phyloP scores from a whole-genome alignment of 139 green algal species.

The Diplosphaera chodatii region DNA sequence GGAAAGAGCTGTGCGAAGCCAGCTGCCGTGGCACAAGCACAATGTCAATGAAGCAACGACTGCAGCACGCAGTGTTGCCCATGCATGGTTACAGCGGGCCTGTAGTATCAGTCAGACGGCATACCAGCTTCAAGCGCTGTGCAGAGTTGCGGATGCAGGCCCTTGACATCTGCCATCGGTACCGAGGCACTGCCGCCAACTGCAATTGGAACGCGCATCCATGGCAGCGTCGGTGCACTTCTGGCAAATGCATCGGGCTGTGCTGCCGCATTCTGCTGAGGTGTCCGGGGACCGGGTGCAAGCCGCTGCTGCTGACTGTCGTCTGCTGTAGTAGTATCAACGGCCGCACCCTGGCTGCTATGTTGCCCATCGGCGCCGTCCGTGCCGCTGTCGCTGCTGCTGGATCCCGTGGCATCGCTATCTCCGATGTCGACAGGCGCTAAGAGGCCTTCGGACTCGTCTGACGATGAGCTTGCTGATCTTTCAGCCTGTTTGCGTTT shows the following conservation, averaged over 20 bases:
- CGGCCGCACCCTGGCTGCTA: neutral
- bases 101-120: no score
- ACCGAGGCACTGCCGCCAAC: conserved; percentile 39
- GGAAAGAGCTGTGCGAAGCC: conserved; percentile 68
- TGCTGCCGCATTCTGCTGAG: neutral
- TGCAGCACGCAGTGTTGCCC: no score
- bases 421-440: no score
- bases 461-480: neutral
- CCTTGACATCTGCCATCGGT: conserved; percentile 38
- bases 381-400: neutral
- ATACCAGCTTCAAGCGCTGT: no score
- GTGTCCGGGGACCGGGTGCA: neutral
- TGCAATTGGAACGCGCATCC: conserved; percentile 75
- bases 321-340: neutral
- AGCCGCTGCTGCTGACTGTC: neutral
- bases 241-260: neutral
- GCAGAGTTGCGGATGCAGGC: conserved; percentile 47
- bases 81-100: neutral
- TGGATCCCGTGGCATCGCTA: neutral
- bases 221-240: conserved; percentile 55
- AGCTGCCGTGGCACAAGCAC: conserved; percentile 24
- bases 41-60: no score
- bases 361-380: no score
- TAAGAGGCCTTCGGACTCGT: neutral
- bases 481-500: neutral